A percentile compares a stretch with the other conserved stretches of the same genome.
Conservation (phyloP, 2,329 filamentous ascomycete species). For the Scedosporium boydii region DNA sequence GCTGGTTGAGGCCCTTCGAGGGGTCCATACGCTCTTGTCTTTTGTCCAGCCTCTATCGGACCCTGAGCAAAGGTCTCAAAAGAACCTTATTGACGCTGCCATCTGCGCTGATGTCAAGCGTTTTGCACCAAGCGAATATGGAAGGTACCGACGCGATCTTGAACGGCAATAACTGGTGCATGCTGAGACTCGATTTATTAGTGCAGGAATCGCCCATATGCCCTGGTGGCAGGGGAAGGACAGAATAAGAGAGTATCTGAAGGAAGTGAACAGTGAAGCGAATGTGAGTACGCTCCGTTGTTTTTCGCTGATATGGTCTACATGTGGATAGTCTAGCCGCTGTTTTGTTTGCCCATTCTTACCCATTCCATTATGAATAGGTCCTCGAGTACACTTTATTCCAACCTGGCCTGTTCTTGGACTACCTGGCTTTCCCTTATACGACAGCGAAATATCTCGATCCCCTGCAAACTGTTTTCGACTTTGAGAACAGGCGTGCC, state of each 20-base stretch:
- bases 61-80: slow-evolving; percentile 31
- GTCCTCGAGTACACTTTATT: slow-evolving; percentile 48
- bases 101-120: slow-evolving; percentile 49
- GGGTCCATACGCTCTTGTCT: slow-evolving; percentile 42
- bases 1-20: slow-evolving; percentile 21
- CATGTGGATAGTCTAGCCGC: neutral
- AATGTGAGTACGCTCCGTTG: slow-evolving; percentile 19
- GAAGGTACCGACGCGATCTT: slow-evolving; percentile 19
- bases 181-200: neutral
- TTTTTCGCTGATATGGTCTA: no score
- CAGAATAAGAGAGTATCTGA: slow-evolving; percentile 38
- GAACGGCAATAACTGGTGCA: neutral
- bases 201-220: slow-evolving; percentile 16
- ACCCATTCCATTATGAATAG: slow-evolving; percentile 17
- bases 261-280: slow-evolving; percentile 36
- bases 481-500: slow-evolving; percentile 30
- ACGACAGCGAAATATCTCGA: slow-evolving; percentile 33
- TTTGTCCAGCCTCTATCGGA: slow-evolving; percentile 31
- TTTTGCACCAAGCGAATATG: slow-evolving; percentile 53
- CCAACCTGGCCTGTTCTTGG: slow-evolving; percentile 42
- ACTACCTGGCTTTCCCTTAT: slow-evolving; percentile 44
- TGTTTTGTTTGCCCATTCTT: neutral
- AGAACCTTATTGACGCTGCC: slow-evolving; percentile 48
- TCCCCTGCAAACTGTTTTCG: slow-evolving; percentile 25
- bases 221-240: slow-evolving; percentile 42